A percentile compares a stretch with the other conserved stretches of the same genome.
These are phyloP conservation scores for Favolaschia claudopus DNA, from an alignment of 768 basidiomycete genomes.

Conservation along the genomic window DNA sequence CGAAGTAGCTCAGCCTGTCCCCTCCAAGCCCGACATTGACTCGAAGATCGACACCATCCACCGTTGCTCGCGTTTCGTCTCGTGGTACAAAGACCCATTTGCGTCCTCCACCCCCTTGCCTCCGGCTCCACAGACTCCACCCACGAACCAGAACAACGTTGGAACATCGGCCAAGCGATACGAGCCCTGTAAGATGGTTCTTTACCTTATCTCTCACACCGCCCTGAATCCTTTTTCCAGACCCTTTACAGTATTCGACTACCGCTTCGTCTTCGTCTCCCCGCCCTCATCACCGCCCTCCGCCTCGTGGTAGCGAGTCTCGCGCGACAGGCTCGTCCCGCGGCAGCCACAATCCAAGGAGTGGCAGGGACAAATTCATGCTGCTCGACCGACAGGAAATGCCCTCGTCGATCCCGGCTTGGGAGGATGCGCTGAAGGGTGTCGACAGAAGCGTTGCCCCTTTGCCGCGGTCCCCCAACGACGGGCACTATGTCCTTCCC, in stretches of 20 bases:
- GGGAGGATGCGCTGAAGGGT: not conserved
- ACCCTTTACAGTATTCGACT: too few relatives aligned
- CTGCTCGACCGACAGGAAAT: not conserved
- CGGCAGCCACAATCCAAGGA: not conserved
- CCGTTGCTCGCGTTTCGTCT: not conserved
- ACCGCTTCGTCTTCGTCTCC: too few relatives aligned
- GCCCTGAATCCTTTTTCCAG: too few relatives aligned
- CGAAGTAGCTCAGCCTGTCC: not conserved
- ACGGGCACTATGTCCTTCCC: not conserved
- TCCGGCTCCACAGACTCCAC: too few relatives aligned
- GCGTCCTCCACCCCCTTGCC: too few relatives aligned
- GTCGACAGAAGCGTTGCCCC: not conserved
- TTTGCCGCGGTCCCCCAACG: not conserved
- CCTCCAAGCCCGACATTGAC: not conserved
- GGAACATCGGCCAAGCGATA: too few relatives aligned
- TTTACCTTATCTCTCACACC: too few relatives aligned
- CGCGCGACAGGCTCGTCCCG: too few relatives aligned
- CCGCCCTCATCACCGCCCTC: too few relatives aligned
- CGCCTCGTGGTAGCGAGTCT: too few relatives aligned
- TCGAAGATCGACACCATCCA: not conserved
- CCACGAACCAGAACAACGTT: too few relatives aligned
- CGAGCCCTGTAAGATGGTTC: too few relatives aligned
- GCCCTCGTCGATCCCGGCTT: not conserved
- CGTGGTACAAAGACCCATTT: slow-evolving; percentile 2
- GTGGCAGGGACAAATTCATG: not conserved